phyloP scores from a whole-genome alignment of 805 yeast genomes.

The Suhomyces kilbournensis region DNA sequence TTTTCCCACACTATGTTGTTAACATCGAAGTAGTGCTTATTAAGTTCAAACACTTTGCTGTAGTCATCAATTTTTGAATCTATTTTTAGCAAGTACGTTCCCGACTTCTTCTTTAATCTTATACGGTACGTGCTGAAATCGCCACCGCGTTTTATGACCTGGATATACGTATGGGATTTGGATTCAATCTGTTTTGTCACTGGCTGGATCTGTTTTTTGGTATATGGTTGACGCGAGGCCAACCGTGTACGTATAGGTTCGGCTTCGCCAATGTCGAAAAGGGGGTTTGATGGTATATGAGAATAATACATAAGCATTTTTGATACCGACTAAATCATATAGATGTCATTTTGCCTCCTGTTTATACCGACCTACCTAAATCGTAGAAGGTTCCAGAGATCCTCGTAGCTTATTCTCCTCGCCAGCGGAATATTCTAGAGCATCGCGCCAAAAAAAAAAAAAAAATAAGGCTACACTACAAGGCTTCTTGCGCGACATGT shows the following conservation, averaged over 20 bases:
- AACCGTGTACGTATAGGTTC: background rate
- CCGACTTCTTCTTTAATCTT: constrained; percentile 12
- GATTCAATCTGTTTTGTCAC: constrained; percentile 16
- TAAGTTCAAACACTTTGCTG: constrained; percentile 15
- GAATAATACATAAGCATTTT: background rate
- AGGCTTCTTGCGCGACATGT: background rate
- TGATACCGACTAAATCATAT: background rate
- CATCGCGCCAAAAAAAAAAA: background rate
- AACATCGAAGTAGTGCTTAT: constrained; percentile 1
- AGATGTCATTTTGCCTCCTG: background rate
- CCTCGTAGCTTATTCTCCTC: background rate
- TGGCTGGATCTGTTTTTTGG: background rate
- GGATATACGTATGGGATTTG: constrained; percentile 15
- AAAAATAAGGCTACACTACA: background rate
- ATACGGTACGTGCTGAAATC: constrained; percentile 18
- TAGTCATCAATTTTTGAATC: constrained; percentile 17
- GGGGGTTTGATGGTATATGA: background rate
- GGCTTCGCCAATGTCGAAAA: background rate
- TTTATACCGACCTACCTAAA: background rate
- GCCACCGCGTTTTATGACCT: constrained; percentile 18
- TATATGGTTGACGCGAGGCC: background rate
- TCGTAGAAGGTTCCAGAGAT: constrained; percentile 1
- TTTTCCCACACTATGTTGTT: background rate
- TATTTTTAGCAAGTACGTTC: constrained; percentile 15
- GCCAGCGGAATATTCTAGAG: constrained; percentile 1